Evolutionary conservation across 2,329 filamentous ascomycete species (phyloP).

Genomic region (Sporothrix mexicana): DNA sequence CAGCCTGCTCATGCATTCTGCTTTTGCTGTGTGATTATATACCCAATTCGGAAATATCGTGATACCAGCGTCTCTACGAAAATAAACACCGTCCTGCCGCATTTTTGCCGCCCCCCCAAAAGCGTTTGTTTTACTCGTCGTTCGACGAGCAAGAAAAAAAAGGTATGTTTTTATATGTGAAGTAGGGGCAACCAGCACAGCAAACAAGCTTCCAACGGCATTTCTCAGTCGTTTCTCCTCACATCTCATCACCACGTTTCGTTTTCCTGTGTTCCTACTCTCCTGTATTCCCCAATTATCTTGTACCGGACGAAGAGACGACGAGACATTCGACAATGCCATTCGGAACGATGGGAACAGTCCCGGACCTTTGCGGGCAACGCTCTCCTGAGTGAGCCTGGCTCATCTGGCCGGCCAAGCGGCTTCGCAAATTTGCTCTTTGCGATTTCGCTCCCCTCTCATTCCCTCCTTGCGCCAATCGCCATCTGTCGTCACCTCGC

Average conservation of each 20-base stretch:
- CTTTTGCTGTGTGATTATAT: conserved; percentile 38
- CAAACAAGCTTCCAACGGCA: neutral
- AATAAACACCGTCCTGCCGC: conserved; percentile 22
- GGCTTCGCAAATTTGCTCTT: neutral
- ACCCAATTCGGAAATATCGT: conserved; percentile 39
- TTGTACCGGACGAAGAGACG: neutral
- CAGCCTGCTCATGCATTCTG: conserved; percentile 39
- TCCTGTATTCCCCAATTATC: neutral
- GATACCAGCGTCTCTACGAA: conserved; percentile 30
- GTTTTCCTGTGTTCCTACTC: neutral
- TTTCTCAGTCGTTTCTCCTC: neutral
- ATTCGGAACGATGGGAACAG: neutral
- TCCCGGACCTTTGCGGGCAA: neutral
- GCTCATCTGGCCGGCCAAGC: neutral
- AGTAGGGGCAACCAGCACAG: neutral
- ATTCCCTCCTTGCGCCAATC: neutral
- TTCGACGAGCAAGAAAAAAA: conserved; percentile 19
- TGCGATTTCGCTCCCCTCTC: neutral
- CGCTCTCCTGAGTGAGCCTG: neutral
- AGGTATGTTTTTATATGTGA: conserved; percentile 18
- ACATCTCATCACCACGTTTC: neutral
- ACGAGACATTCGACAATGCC: neutral
- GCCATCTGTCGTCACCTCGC: conserved; percentile 2
- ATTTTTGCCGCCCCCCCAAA: conserved; percentile 27
- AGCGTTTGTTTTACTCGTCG: conserved; percentile 24